A percentile compares a stretch with the other conserved stretches of the same genome.
Conservation (phyloP, 768 basidiomycete genomes). For the Phaffia australis region DNA sequence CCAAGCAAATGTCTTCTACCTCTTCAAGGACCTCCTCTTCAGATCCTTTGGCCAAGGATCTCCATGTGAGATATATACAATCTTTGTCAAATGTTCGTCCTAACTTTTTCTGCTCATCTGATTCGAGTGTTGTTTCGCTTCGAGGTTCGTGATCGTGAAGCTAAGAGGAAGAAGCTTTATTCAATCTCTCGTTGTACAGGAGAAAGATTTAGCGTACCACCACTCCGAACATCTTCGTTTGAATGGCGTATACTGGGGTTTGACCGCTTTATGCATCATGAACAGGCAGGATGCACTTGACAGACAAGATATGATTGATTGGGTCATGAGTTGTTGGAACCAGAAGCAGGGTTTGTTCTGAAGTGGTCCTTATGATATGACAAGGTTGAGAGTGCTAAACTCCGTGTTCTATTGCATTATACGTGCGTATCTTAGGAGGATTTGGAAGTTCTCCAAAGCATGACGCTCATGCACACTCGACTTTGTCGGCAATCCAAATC, state of each 20-base stretch:
- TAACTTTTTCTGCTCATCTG: neutral
- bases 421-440: slow-evolving; percentile 48
- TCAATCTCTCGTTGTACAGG: neutral
- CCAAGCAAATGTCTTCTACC: neutral
- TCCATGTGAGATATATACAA: slow-evolving; percentile 67
- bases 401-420: neutral
- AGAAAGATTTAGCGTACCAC: slow-evolving; percentile 77
- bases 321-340: slow-evolving; percentile 92
- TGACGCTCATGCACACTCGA: slow-evolving; percentile 77
- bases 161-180: neutral
- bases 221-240: slow-evolving; percentile 84
- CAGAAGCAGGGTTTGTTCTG: slow-evolving; percentile 59
- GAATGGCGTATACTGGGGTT: slow-evolving; percentile 95
- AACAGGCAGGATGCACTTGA: slow-evolving; percentile 64
- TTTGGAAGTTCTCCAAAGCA: slow-evolving; percentile 90
- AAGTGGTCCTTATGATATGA: neutral
- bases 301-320: slow-evolving; percentile 70
- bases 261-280: slow-evolving; percentile 77
- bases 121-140: neutral
- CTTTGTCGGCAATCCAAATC: slow-evolving; percentile 85
- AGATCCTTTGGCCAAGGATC: slow-evolving; percentile 42
- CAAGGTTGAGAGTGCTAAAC: neutral
- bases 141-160: neutral
- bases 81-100: slow-evolving; percentile 40
- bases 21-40: neutral